Percentiles rank a stretch among this genome's conserved stretches.
Evolutionary conservation across 768 basidiomycete species (phyloP).

Genomic region (Trametes sanguinea): DNA sequence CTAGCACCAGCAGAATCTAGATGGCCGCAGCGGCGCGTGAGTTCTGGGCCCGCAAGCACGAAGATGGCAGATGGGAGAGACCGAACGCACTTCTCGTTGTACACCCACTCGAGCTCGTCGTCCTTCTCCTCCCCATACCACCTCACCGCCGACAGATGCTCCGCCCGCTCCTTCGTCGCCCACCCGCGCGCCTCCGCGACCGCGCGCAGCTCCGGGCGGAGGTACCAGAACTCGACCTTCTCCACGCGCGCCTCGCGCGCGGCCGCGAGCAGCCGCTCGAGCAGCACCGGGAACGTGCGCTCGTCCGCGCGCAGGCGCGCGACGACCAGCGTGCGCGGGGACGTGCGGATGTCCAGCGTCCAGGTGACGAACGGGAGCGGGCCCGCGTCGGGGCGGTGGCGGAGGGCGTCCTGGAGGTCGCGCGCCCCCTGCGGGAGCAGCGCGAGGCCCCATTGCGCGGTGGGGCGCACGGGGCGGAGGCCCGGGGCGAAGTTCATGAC

Average conservation of each 20-base stretch:
- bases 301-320: constrained; percentile 21
- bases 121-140: constrained; percentile 23
- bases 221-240: constrained; percentile 23
- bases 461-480: constrained; percentile 15
- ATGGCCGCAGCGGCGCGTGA: neutral
- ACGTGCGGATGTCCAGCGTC: constrained; percentile 16
- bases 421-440: constrained; percentile 7
- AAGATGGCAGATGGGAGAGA: neutral
- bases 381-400: no score
- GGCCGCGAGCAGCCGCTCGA: constrained; percentile 12
- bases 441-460: constrained; percentile 35
- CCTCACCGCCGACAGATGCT: constrained; percentile 24
- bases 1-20: constrained; percentile 24
- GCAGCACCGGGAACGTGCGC: constrained; percentile 15
- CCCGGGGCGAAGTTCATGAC: constrained; percentile 29
- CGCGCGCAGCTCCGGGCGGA: constrained; percentile 9
- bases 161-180: constrained; percentile 14
- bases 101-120: constrained; percentile 20
- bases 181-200: constrained; percentile 12
- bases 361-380: constrained; percentile 19
- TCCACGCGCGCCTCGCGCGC: constrained; percentile 15
- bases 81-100: constrained; percentile 23
- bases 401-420: neutral
- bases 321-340: constrained; percentile 16
- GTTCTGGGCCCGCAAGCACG: no score